Evolutionary conservation across 257 asterid species (phyloP), one percentile per base, ranked within the genome.

Genomic region (Parsonsia alboflavescens): DNA sequence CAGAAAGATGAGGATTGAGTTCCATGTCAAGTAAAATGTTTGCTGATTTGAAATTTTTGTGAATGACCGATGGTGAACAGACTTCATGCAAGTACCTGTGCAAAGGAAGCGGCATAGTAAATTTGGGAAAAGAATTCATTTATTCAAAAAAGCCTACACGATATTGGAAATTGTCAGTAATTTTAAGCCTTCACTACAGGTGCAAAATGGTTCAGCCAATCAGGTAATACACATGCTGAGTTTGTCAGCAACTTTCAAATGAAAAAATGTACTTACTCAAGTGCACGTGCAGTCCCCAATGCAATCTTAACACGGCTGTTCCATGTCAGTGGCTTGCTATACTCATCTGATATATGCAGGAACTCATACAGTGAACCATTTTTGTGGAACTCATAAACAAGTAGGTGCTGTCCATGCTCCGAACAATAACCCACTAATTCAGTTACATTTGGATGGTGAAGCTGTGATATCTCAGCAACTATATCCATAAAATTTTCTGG

Each of bases 1-100:
- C 97, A 17, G 99, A 92, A 82, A 94, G 98, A 77, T 89, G 96
- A 39, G 99, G 98, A 78, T 89, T 94, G 79, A 94, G 93, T 86
- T 94, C 99, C 79, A 33, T 49, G 76, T 92, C 99, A 6, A 92
- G 97, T 76, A 94, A 82, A 79, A 94, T 89, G 62, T 90, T 94
- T 45, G 95, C 96, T 8, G 98, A 90, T 82, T 92, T 94, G 82
- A 94, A 84, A 78, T 89, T 92, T 75, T 88, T 90, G 75, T 94
- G 99, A 84, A 92, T 80, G 73, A 87, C 88, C 1, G 98, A 92
- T 17, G 99, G 99, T 13, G 95, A 90, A 76, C 99, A 94, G 73
- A 87, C 92, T 89, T 94, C 99, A 50, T 94, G 99, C 22, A 94
- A 84, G 84, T 94, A 94, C 92, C 99, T 94, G 84, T 81, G 86